phyloP scores from a whole-genome alignment of 208 protist species.

The Trypanosoma grayi region DNA sequence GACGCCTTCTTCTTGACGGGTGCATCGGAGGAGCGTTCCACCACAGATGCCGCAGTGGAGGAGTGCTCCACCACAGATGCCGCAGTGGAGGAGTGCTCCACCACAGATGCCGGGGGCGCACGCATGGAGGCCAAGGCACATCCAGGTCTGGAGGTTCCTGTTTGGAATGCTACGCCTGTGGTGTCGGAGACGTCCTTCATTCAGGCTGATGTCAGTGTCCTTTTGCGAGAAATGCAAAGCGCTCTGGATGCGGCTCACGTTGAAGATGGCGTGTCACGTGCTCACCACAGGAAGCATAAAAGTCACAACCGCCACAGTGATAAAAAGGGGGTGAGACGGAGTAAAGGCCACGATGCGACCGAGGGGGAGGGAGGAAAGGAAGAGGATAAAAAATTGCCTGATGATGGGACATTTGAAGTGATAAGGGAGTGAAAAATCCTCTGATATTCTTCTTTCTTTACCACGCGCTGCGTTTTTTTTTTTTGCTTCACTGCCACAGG shows the following conservation, averaged over 20 bases:
- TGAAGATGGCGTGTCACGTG: neutral
- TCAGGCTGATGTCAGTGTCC: slow-evolving; percentile 9
- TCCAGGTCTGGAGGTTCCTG: neutral
- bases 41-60: neutral
- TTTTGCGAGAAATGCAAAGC: slow-evolving; percentile 16
- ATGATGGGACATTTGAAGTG: slow-evolving; percentile 42
- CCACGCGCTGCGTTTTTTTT: neutral
- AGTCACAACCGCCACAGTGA: slow-evolving; percentile 3
- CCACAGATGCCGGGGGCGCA: neutral
- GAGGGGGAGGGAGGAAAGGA: neutral
- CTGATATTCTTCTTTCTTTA: slow-evolving; percentile 13
- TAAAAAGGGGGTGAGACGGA: neutral
- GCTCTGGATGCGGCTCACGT: neutral
- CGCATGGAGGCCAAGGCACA: neutral
- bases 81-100: too few species aligned
- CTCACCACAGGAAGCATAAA: neutral
- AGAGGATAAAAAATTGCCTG: neutral
- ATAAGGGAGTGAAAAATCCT: slow-evolving; percentile 25
- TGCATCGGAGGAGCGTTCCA: neutral
- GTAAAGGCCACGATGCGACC: neutral
- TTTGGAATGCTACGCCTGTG: neutral
- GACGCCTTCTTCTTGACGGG: slow-evolving; percentile 10
- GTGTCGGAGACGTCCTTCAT: neutral
- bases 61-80: neutral
- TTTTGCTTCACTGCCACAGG: neutral